Evolutionary conservation across 148 eudicot species (phyloP), one percentile per base, ranked within the genome.

Genomic region (Camellia lanceoleosa): DNA sequence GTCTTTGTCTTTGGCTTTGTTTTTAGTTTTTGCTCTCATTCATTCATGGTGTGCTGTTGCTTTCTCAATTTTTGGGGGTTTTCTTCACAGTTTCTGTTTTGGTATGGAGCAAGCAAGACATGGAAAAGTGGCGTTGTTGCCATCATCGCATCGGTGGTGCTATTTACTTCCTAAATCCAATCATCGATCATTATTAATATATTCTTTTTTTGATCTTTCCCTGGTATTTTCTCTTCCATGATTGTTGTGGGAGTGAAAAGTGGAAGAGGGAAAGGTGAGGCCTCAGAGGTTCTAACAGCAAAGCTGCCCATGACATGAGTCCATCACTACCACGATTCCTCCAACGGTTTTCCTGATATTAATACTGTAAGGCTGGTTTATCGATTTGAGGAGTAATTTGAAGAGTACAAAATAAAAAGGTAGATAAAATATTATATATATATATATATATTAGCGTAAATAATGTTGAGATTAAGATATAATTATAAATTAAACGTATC

Each of bases 271-370:
- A 76, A 46, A 76, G 70, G 59, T 47, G 43, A 61, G 77, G 9
- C 67, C 64, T 16, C 65, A 75, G 79, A 76, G 70, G 46, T 47
- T 63, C 43, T 63, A 76, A 76, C 78, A 69, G 78, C 68, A 75
- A 46, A 18, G 20, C 62, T 42, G 20, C 38, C 38, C 38, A 30
- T 1, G 38, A 30, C 38, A 30, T 30, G 38, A 30, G 38, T 30
- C 38, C 38, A 30, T 30, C 38, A 49, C 52, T 5, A 7, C 43
- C 71, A 11, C 71, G 38, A 12, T 23, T 14, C 71, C 71, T 4
- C 52, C 59, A 55, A 2, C 12, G 13, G 3, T 55, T 55, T 12
- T 12, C 59, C 59, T 13, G 14, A 5, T 7, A 55, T 8, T 2
- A 55, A 0, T 30, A 30, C 38, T 30, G 38, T 30, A 30, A 30